phyloP scores from a whole-genome alignment of 2,329 filamentous ascomycete species.

The Aspergillus spinulosporus region DNA sequence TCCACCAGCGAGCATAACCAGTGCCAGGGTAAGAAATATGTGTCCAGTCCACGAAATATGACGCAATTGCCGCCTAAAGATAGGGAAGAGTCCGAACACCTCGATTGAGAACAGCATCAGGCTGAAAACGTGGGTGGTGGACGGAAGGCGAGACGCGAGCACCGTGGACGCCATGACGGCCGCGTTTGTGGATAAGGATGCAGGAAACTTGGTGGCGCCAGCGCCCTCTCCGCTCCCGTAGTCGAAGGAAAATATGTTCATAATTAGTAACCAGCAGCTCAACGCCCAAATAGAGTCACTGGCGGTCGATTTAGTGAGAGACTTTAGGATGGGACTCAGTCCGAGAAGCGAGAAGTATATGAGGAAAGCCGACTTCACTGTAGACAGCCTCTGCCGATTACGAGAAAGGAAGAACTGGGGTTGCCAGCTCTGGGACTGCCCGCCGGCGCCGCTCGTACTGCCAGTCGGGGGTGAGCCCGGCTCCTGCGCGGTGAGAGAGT shows the following conservation, averaged over 20 bases:
- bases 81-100: constrained; percentile 95
- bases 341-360: constrained; percentile 47
- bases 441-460: constrained; percentile 24
- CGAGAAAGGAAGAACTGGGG: constrained; percentile 50
- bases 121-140: constrained; percentile 91
- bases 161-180: constrained; percentile 96
- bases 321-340: too few species aligned
- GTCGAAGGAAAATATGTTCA: constrained; percentile 98
- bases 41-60: constrained; percentile 82
- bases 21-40: constrained; percentile 68
- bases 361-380: constrained; percentile 85
- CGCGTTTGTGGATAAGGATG: constrained; percentile 84
- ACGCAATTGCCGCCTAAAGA: constrained; percentile 85
- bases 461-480: constrained; percentile 23
- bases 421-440: constrained; percentile 11
- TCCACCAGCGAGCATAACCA: constrained; percentile 77
- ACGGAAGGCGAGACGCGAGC: constrained; percentile 82
- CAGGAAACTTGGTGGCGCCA: constrained; percentile 53
- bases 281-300: constrained; percentile 52
- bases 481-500: constrained; percentile 52
- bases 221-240: constrained; percentile 66
- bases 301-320: too few species aligned
- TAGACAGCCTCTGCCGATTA: constrained; percentile 68
- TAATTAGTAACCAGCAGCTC: constrained; percentile 85
- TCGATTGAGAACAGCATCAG: constrained; percentile 95